These are phyloP conservation scores for Blastobotrys malaysiensis DNA, from an alignment of 1,139 yeast genomes.

Conservation along the genomic window DNA sequence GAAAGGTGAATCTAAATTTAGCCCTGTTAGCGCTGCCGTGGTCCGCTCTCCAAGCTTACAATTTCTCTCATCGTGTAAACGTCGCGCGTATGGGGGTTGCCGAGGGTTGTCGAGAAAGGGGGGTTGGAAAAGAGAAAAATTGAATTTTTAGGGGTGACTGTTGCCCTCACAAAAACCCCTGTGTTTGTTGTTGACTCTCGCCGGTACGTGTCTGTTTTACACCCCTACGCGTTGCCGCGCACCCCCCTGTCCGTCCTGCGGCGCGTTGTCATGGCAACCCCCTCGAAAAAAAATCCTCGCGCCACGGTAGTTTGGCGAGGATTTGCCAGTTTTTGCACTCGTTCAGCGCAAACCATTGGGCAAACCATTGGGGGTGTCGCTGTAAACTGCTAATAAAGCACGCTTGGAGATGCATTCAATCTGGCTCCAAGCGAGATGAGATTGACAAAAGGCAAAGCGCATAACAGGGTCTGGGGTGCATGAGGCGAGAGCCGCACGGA, in stretches of 20 bases:
- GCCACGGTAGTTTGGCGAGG: too few relatives aligned
- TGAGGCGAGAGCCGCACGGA: neutral
- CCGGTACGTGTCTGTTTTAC: neutral
- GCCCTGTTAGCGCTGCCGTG: neutral
- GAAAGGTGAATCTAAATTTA: conserved; percentile 74
- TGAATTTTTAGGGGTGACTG: neutral
- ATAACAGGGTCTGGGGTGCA: neutral
- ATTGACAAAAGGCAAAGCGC: neutral
- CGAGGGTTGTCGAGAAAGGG: conserved; percentile 1
- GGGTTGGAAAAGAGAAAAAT: neutral
- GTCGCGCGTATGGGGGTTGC: neutral
- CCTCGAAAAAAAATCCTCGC: too few relatives aligned
- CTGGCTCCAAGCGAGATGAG: neutral
- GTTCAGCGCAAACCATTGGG: too few relatives aligned
- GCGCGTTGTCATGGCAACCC: neutral
- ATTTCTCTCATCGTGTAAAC: conserved; percentile 24
- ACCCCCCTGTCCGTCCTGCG: neutral
- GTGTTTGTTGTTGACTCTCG: neutral
- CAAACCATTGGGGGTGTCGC: too few relatives aligned
- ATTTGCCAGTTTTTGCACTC: too few relatives aligned
- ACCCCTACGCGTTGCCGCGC: neutral
- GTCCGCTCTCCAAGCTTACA: conserved; percentile 12
- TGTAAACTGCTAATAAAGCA: too few relatives aligned
- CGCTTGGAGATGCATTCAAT: neutral
- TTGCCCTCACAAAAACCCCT: neutral